Evolutionary conservation across 2,329 filamentous ascomycete genomes (phyloP), one percentile per base, ranked within the genome.

Genomic region (Shiraia sp.): DNA sequence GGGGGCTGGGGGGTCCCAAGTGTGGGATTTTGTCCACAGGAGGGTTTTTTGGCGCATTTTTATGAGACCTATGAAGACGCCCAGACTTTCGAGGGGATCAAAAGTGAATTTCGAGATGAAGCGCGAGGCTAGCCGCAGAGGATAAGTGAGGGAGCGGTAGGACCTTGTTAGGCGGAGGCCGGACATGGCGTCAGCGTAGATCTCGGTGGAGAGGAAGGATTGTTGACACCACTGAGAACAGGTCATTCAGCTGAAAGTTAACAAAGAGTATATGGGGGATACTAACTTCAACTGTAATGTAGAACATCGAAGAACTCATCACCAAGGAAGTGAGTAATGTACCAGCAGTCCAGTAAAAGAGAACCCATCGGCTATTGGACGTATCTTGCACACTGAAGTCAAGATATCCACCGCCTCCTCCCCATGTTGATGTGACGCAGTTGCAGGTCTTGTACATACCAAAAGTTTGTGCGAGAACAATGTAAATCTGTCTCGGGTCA

Each of bases 401-500:
- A 23, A 75, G 61, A 37, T 75, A 76, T 10, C 74, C 72, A n/a
- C 70, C 68, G 4, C 43, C 55, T 2, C 54, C 47, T 1, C 51
- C 65, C 68, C 71, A 74, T 4, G 42, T 57, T 14, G 66, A 69
- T 2, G 69, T 65, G 32, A 70, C 62, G 50, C 74, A 76, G 12
- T 63, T 43, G 52, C 73, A 76, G 2, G 62, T 74, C 39, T 70
- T 68, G 47, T 71, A 72, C 15, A 55, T 55, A 7, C 74, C 73
- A 10, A 70, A 66, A 0, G 72, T 73, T 40, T 75, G 72, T 3
- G 70, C 69, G 15, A 69, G 25, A 0, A 58, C 55, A 12, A 58
- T 56, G 10, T 53, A 56, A 6, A 54, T 29, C 49, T 51, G 15
- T 2, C 16, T 13, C 10, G 8, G 7, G 25, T 37, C 27, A 38